Base-by-base conservation (phyloP, 306 rosid genomes). In the Clitoria ternatea region DNA sequence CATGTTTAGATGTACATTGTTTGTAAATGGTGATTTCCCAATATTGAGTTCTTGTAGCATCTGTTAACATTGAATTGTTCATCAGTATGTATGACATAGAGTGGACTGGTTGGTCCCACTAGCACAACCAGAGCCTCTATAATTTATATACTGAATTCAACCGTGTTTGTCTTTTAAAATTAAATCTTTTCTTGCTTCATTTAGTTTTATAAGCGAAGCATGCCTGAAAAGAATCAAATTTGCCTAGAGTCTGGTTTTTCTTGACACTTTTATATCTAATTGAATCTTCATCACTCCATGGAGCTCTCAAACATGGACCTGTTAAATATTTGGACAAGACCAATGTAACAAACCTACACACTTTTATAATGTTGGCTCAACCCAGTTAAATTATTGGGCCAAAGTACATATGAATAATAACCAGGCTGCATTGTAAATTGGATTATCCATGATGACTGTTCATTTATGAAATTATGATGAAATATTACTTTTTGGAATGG, bases 31-130 rank as follows among this genome's bases (percentile, higher is more conserved):
- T 37, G 12, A 36, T 56, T 66, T 53, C 7, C 11, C 0, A 11
- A 23, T 17, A n/a, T 4, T 73, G 42, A 63, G 19, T 53, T 68
- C 66, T 69, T 33, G 56, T 45, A 42, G 60, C 45, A 70, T 75
- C 14, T 26, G 37, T 47, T 30, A 40, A 43, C 49, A 42, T 67
- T 43, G 42, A 37, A 67, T 24, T 57, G 61, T 44, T 50, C 37
- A 14, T 29, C 17, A 40, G 47, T 36, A 55, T 47, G 47, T 36
- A 55, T 47, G 55, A 52, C 47, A 57, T 33, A 27, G 29, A 66
- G 19, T 57, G 43, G 37, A 39, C 48, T 35, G 17, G 64, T 43
- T 78, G 36, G 36, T 29, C 29, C 69, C 36, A 1, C 59, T 27
- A 53, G 29, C 20, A 15, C 27, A 20, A 35, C 19, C 35, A 13